A percentile compares a stretch with the other conserved stretches of the same genome.
Evolutionary conservation across 2,329 filamentous ascomycete genomes (phyloP).

Genomic region (Drechslerella stenobrocha): DNA sequence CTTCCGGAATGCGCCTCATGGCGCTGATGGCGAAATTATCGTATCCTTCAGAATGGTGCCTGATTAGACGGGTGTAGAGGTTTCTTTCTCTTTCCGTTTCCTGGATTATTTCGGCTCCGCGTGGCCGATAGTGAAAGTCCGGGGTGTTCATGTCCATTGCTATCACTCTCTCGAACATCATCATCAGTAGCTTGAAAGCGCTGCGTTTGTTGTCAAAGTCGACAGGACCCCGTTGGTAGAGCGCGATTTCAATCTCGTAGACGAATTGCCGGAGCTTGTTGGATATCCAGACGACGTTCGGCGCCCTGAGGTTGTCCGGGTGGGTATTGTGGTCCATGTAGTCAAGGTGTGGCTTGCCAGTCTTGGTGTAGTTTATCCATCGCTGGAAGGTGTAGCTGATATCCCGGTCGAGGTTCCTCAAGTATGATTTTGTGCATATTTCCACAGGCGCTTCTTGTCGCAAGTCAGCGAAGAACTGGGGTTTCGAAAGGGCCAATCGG

Average conservation of each 20-base stretch:
- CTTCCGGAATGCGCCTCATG: conserved; percentile 21
- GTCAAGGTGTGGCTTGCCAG: conserved; percentile 20
- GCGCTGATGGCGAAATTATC: conserved; percentile 25
- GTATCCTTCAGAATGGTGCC: conserved; percentile 9
- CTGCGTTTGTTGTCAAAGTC: conserved; percentile 11
- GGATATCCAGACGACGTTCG: conserved; percentile 30
- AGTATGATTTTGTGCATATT: conserved; percentile 31
- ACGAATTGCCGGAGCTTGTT: conserved; percentile 13
- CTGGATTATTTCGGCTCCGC: conserved; percentile 2
- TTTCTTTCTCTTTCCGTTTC: conserved; percentile 23
- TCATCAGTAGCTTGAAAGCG: conserved; percentile 26
- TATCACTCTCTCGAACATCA: conserved; percentile 22
- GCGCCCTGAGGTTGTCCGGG: conserved; percentile 17
- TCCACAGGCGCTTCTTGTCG: conserved; percentile 42
- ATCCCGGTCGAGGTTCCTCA: conserved; percentile 9
- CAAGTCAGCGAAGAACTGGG: conserved; percentile 43
- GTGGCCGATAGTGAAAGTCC: conserved; percentile 16
- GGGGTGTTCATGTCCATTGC: conserved; percentile 18
- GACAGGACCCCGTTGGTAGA: conserved; percentile 10
- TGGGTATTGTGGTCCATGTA: conserved; percentile 25
- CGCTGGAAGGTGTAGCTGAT: conserved; percentile 25
- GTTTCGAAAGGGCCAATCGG: conserved; percentile 41
- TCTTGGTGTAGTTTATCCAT: conserved; percentile 45
- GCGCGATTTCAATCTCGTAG: conserved; percentile 29
- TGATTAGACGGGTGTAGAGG: conserved; percentile 32